Evolutionary conservation across 805 yeast species (phyloP).

Genomic region (Alloascoidea hylecoeti): DNA sequence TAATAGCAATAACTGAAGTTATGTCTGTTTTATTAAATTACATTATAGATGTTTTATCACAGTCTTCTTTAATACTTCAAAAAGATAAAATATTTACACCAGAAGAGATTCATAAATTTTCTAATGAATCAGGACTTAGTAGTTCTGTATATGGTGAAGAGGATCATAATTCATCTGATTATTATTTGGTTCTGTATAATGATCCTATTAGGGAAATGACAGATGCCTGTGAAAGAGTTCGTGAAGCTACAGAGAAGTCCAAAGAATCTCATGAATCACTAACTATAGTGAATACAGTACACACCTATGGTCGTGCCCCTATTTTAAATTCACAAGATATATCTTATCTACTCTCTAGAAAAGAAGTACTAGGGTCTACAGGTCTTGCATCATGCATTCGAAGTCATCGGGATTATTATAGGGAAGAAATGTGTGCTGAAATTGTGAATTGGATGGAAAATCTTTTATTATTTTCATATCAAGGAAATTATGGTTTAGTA

Average conservation of each 20-base stretch:
- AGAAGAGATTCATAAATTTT: conserved; percentile 8
- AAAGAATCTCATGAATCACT: conserved; percentile 48
- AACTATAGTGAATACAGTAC: conserved; percentile 59
- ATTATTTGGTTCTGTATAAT: conserved; percentile 52
- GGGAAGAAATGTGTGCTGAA: conserved; percentile 73
- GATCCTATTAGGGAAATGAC: conserved; percentile 65
- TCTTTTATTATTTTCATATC: conserved; percentile 37
- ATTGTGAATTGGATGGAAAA: conserved; percentile 53
- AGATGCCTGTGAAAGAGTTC: conserved; percentile 58
- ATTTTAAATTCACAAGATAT: conserved; percentile 46
- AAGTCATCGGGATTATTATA: conserved; percentile 50
- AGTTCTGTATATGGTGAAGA: conserved; percentile 28
- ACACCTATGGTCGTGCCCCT: conserved; percentile 52
- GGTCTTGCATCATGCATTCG: conserved; percentile 57
- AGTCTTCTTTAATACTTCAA: conserved; percentile 24
- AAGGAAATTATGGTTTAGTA: conserved; percentile 29
- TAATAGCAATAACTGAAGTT: conserved; percentile 24
- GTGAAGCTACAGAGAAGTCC: conserved; percentile 48
- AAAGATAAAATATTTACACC: too few relatives aligned
- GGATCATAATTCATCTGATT: conserved; percentile 32
- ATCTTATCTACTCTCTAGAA: conserved; percentile 33
- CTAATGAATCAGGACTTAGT: conserved; percentile 20
- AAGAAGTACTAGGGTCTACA: conserved; percentile 40
- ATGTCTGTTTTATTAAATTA: conserved; percentile 39
- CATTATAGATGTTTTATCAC: conserved; percentile 44